Conservation (phyloP, 2,329 filamentous ascomycete species). For the Penicillium sp. region DNA sequence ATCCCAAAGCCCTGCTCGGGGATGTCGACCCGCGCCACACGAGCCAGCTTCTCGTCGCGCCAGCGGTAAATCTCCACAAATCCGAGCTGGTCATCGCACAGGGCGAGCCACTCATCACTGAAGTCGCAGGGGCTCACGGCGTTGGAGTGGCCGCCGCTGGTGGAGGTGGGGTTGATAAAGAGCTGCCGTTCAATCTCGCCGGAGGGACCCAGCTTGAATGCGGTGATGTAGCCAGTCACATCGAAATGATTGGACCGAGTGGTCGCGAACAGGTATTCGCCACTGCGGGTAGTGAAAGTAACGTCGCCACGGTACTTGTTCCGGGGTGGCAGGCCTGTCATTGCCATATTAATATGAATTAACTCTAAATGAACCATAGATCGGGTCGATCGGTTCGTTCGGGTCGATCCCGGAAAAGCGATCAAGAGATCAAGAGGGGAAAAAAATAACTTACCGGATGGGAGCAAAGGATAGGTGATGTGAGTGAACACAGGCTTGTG, state of each 20-base stretch:
- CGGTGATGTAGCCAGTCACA: slow-evolving; percentile 80
- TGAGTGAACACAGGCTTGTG: slow-evolving; percentile 79
- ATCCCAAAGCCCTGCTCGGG: slow-evolving; percentile 90
- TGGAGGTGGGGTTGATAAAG: slow-evolving; percentile 81
- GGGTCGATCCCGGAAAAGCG: slow-evolving; percentile 4
- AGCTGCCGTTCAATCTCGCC: slow-evolving; percentile 79
- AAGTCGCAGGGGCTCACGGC: slow-evolving; percentile 83
- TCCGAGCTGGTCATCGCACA: slow-evolving; percentile 86
- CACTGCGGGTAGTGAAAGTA: slow-evolving; percentile 71
- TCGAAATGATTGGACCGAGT: slow-evolving; percentile 76
- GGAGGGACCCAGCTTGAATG: slow-evolving; percentile 70
- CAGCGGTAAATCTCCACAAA: slow-evolving; percentile 88
- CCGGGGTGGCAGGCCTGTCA: slow-evolving; percentile 44
- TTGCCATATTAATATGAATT: neutral
- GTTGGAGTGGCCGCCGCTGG: slow-evolving; percentile 85
- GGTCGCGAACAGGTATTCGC: slow-evolving; percentile 80
- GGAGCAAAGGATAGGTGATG: slow-evolving; percentile 76
- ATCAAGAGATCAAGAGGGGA: neutral
- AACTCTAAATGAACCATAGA: too few relatives aligned
- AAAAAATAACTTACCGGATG: slow-evolving; percentile 63
- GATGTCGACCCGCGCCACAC: slow-evolving; percentile 77
- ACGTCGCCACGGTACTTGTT: slow-evolving; percentile 82
- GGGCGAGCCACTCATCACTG: slow-evolving; percentile 85
- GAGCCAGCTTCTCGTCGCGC: slow-evolving; percentile 77
- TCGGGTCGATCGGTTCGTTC: too few relatives aligned